Evolutionary conservation across 441 rosid species (phyloP).

Genomic region (Erodium moschatum): DNA sequence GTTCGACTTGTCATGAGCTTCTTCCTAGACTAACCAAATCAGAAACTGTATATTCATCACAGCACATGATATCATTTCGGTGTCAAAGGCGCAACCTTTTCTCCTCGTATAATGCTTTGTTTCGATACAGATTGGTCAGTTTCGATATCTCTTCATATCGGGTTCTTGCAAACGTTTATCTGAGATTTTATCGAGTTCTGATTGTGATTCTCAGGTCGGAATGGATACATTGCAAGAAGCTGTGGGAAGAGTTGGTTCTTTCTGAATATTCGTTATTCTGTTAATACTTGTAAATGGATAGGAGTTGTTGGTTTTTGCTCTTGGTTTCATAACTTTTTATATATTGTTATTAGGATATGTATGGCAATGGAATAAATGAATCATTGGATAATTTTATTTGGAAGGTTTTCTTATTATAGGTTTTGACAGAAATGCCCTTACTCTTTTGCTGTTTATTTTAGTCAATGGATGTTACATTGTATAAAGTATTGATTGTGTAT

Average conservation of each 20-base stretch:
- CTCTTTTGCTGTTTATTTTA: neutral
- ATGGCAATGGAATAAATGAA: neutral
- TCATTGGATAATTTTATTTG: neutral
- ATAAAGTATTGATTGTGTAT: too few relatives aligned
- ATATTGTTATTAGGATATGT: neutral
- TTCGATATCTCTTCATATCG: neutral
- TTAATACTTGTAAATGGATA: slow-evolving; percentile 7
- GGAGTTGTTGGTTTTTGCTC: neutral
- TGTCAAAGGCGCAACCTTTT: neutral
- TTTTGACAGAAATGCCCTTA: neutral
- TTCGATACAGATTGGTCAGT: neutral
- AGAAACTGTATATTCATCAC: neutral
- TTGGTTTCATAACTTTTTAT: neutral
- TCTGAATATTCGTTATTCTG: neutral
- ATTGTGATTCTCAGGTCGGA: neutral
- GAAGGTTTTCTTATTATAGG: too few relatives aligned
- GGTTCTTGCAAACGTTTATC: neutral
- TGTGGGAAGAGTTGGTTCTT: neutral
- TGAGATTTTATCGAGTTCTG: neutral
- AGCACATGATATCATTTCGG: neutral
- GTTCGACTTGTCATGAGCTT: slow-evolving; percentile 72
- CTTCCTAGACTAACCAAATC: neutral
- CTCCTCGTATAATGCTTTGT: neutral
- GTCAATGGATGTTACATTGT: too few relatives aligned
- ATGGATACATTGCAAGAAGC: neutral